Percentiles rank a stretch among this genome's conserved stretches.
Conservation (phyloP, 306 rosid genomes). For the Vigna radiata region DNA sequence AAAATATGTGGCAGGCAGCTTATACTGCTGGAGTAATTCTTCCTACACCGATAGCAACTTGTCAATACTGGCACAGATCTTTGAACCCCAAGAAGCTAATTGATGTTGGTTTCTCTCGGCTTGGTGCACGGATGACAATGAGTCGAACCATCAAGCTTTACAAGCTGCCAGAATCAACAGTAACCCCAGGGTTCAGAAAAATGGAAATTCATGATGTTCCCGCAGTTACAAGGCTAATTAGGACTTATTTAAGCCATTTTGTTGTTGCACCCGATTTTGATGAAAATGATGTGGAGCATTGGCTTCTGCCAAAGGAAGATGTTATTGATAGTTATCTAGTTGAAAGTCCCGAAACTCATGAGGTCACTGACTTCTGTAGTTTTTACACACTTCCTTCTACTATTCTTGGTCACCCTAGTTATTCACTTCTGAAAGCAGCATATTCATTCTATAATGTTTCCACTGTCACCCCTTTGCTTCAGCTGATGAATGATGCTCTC, state of each 20-base stretch:
- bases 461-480: constrained; percentile 61
- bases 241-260: constrained; percentile 74
- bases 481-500: constrained; percentile 74
- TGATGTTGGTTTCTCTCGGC: constrained; percentile 97
- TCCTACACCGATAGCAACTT: constrained; percentile 89
- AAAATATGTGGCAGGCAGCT: constrained; percentile 95
- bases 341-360: constrained; percentile 86
- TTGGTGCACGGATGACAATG: constrained; percentile 98
- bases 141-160: constrained; percentile 93
- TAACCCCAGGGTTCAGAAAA: constrained; percentile 87
- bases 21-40: constrained; percentile 96
- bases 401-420: constrained; percentile 63
- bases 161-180: constrained; percentile 83
- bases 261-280: constrained; percentile 87
- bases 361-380: constrained; percentile 93
- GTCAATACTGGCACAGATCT: constrained; percentile 98
- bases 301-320: constrained; percentile 86
- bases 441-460: constrained; percentile 71
- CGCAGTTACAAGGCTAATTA: constrained; percentile 85
- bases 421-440: constrained; percentile 65
- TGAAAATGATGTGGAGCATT: constrained; percentile 91
- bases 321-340: constrained; percentile 91
- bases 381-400: constrained; percentile 90
- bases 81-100: constrained; percentile 93
- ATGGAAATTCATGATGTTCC: constrained; percentile 92